These are phyloP conservation scores for Paramecium bursaria DNA, from an alignment of 73 alveolate genomes.

Conservation along the genomic window DNA sequence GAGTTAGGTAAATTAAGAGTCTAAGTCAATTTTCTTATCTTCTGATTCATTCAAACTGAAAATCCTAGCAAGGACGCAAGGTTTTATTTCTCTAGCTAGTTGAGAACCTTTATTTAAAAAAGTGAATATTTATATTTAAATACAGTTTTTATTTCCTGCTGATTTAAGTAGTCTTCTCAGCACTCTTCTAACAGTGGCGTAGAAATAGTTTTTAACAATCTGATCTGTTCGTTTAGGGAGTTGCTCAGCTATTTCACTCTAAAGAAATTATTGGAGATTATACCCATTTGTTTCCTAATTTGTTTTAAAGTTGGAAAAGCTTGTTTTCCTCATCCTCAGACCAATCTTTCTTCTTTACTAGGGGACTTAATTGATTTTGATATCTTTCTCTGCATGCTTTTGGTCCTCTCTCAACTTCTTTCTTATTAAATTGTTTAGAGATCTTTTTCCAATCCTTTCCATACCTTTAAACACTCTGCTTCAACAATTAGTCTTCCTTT, in stretches of 20 bases:
- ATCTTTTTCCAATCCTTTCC: slow-evolving; percentile 16
- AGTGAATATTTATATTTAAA: neutral
- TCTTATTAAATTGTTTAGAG: neutral
- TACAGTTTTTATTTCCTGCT: slow-evolving; percentile 1
- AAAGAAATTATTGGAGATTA: neutral
- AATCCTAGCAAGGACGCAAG: neutral
- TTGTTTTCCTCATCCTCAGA: neutral
- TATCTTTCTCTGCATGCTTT: slow-evolving; percentile 44
- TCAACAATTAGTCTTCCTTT: slow-evolving; percentile 19
- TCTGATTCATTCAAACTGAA: neutral
- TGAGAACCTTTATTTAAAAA: slow-evolving; percentile 28
- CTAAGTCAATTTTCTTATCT: neutral
- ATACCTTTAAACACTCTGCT: neutral
- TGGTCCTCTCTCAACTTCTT: neutral
- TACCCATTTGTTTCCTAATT: slow-evolving; percentile 50
- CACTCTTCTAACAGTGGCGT: slow-evolving; percentile 86
- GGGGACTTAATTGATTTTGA: slow-evolving; percentile 35
- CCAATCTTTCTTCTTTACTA: neutral
- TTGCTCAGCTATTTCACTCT: slow-evolving; percentile 75
- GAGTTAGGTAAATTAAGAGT: neutral
- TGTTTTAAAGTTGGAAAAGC: slow-evolving; percentile 5
- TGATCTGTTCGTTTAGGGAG: slow-evolving; percentile 94
- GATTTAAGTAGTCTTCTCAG: slow-evolving; percentile 73
- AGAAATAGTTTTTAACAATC: slow-evolving; percentile 88
- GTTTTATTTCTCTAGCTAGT: slow-evolving; percentile 16